A percentile compares a stretch with the other conserved stretches of the same genome.
Evolutionary conservation across 768 basidiomycete species (phyloP).

Genomic region (Termitomyces sp.): DNA sequence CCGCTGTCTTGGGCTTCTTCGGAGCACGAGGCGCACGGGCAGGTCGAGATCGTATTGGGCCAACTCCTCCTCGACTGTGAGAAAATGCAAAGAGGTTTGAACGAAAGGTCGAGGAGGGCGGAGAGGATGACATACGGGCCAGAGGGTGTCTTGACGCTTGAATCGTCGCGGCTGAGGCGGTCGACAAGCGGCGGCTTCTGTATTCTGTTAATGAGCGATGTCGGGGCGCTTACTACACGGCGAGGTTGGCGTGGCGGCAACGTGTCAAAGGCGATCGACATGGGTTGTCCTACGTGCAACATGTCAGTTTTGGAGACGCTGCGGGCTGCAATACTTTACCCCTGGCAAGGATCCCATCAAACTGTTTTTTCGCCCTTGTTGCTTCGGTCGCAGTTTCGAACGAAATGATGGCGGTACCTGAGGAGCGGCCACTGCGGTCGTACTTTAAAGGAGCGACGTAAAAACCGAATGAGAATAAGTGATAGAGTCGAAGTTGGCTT

Average conservation of each 20-base stretch:
- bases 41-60: constrained; percentile 47
- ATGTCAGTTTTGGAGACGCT: constrained; percentile 1
- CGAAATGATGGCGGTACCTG: constrained; percentile 73
- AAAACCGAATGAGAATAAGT: constrained; percentile 33
- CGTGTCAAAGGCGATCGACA: constrained; percentile 64
- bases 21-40: constrained; percentile 30
- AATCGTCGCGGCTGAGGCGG: constrained; percentile 52
- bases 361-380: constrained; percentile 77
- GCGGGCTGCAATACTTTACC: constrained; percentile 41
- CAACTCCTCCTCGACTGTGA: constrained; percentile 32
- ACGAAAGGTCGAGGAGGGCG: neutral
- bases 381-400: constrained; percentile 82
- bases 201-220: constrained; percentile 70
- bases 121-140: constrained; percentile 31
- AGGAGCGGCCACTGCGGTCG: constrained; percentile 92
- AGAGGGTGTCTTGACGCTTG: constrained; percentile 26
- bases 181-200: constrained; percentile 70
- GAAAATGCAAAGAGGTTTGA: neutral
- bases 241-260: constrained; percentile 41
- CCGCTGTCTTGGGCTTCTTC: constrained; percentile 67
- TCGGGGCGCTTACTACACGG: constrained; percentile 46
- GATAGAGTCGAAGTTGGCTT: constrained; percentile 48
- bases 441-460: constrained; percentile 58
- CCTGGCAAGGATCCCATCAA: constrained; percentile 85
- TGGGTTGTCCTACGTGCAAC: constrained; percentile 62